These are phyloP conservation scores for Wickerhamomyces chaumierensis DNA, from an alignment of 805 yeast species.

Conservation along the genomic window DNA sequence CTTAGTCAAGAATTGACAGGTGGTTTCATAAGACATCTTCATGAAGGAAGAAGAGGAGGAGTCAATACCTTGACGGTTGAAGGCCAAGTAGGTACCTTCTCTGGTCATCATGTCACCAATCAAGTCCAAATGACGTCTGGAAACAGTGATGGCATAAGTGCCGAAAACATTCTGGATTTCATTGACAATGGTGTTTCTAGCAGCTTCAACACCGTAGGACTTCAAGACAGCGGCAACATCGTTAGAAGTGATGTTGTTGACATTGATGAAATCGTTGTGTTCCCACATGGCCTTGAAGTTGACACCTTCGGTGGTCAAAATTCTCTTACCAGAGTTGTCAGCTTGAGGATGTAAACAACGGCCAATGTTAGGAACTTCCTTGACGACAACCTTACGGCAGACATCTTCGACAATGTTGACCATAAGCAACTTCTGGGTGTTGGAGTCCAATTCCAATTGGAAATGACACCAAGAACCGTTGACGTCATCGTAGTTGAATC, in stretches of 20 bases:
- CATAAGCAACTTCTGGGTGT: slow-evolving; percentile 89
- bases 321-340: slow-evolving; percentile 52
- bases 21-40: slow-evolving; percentile 99
- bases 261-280: slow-evolving; percentile 85
- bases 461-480: slow-evolving; percentile 91
- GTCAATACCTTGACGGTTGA: slow-evolving; percentile 97
- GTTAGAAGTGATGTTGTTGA: slow-evolving; percentile 81
- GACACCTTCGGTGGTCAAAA: slow-evolving; percentile 93
- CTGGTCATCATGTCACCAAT: slow-evolving; percentile 99
- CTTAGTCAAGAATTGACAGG: slow-evolving; percentile 93
- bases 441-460: slow-evolving; percentile 70
- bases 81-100: slow-evolving; percentile 93
- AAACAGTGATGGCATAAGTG: slow-evolving; percentile 89
- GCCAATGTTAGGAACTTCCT: slow-evolving; percentile 85
- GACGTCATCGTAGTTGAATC: slow-evolving; percentile 83
- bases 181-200: slow-evolving; percentile 91
- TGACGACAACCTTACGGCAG: slow-evolving; percentile 81
- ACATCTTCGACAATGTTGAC: slow-evolving; percentile 91
- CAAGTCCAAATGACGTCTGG: slow-evolving; percentile 87
- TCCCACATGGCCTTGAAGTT: slow-evolving; percentile 98
- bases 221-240: slow-evolving; percentile 84
- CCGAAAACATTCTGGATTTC: slow-evolving; percentile 95
- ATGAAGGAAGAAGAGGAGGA: slow-evolving; percentile 89
- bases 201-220: slow-evolving; percentile 98
- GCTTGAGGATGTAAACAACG: slow-evolving; percentile 81